Conservation (phyloP, 2,329 filamentous ascomycete genomes). For the Chrysoporthe austroafricana region DNA sequence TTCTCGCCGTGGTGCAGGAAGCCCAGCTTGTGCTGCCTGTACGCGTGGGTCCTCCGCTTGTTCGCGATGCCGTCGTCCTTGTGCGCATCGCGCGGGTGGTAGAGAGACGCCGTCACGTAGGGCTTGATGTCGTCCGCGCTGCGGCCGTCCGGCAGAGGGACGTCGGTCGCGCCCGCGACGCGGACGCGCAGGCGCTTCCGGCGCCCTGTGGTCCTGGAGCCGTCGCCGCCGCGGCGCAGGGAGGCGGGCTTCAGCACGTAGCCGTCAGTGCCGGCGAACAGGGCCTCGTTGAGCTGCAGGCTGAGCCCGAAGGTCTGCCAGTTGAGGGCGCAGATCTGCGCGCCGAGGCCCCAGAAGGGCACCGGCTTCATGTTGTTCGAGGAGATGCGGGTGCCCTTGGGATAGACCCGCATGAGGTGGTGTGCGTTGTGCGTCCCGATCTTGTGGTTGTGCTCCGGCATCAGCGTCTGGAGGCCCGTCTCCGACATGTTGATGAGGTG, state of each 20-base stretch:
- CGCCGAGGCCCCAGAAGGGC: slow-evolving; percentile 68
- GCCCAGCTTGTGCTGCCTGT: slow-evolving; percentile 58
- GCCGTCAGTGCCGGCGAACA: slow-evolving; percentile 67
- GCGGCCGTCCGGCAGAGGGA: slow-evolving; percentile 57
- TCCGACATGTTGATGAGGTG: slow-evolving; percentile 74
- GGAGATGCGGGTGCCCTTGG: slow-evolving; percentile 70
- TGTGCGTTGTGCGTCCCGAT: slow-evolving; percentile 65
- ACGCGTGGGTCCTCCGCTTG: slow-evolving; percentile 65
- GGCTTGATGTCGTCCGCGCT: slow-evolving; percentile 60
- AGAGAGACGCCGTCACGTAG: slow-evolving; percentile 67
- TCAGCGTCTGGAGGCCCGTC: slow-evolving; percentile 55
- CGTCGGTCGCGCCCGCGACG: slow-evolving; percentile 64
- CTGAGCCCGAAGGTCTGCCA: slow-evolving; percentile 69
- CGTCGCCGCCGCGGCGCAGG: slow-evolving; percentile 59
- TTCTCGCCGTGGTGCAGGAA: slow-evolving; percentile 63
- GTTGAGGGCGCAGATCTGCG: slow-evolving; percentile 72
- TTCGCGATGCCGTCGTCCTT: slow-evolving; percentile 42
- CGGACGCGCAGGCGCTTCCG: slow-evolving; percentile 57
- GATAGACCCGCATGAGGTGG: slow-evolving; percentile 72
- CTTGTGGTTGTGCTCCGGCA: slow-evolving; percentile 50
- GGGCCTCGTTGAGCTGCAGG: slow-evolving; percentile 70
- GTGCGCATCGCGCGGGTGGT: slow-evolving; percentile 58
- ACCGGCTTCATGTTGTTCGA: slow-evolving; percentile 67
- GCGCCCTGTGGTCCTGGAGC: slow-evolving; percentile 37
- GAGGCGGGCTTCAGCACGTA: slow-evolving; percentile 68